Conservation (phyloP, 1,284 basidiomycete species). For the Tranzscheliella williamsii region DNA sequence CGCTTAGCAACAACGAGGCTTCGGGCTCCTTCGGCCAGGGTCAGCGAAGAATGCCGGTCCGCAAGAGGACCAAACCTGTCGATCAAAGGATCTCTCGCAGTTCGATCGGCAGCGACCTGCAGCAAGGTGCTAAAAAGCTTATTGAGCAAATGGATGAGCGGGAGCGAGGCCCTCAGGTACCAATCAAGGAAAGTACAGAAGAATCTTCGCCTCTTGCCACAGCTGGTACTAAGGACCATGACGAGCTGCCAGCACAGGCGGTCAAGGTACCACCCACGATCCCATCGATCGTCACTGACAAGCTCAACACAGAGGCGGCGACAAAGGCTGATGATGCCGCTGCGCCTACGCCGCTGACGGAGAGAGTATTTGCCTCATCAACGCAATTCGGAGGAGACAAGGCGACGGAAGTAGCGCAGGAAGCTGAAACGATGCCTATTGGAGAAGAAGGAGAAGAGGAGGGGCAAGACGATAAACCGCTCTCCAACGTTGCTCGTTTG, state of each 20-base stretch:
- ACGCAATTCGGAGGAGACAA: background rate
- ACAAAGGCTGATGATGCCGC: conserved; percentile 8
- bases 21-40: background rate
- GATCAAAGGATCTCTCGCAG: conserved; percentile 68
- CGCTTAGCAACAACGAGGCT: background rate
- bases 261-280: conserved; percentile 32
- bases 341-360: conserved; percentile 60
- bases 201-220: background rate
- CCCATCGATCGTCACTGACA: background rate
- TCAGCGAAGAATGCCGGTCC: conserved; percentile 70
- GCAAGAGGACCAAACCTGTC: conserved; percentile 83
- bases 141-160: conserved; percentile 37
- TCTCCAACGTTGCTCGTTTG: conserved; percentile 47
- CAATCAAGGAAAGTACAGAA: conserved; percentile 1
- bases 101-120: conserved; percentile 28
- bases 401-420: conserved; percentile 4
- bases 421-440: conserved; percentile 18
- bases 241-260: conserved; percentile 8
- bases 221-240: background rate
- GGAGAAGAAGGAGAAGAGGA: conserved; percentile 30
- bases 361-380: conserved; percentile 52
- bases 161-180: conserved; percentile 2
- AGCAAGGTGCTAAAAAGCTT: conserved; percentile 28
- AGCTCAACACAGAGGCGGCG: background rate
- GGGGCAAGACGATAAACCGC: conserved; percentile 16